Evolutionary conservation across 805 yeast genomes (phyloP), one percentile per base, ranked within the genome.

Genomic region (Metschnikowia gelsemii): DNA sequence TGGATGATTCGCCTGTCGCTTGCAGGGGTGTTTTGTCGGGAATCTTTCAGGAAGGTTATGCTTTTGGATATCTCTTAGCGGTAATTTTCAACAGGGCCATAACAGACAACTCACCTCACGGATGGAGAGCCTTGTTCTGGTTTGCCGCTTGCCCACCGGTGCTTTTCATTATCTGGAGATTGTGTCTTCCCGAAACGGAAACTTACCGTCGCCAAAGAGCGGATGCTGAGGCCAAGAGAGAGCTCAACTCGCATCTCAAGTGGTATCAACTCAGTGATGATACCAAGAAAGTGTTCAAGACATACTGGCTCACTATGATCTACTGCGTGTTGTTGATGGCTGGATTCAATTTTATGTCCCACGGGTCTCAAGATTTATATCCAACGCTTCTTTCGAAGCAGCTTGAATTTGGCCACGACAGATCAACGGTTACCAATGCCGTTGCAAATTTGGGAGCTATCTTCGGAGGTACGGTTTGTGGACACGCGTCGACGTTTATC

Each of bases 11-110:
- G 37, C 88, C 87, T 1, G 58, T 59, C 2, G 66, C 63, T 18
- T 78, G 83, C 22, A 68, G 78, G 61, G 83, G 85, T 37, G 69
- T 81, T 43, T 61, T 82, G 35, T 75, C 82, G 24, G 87, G 87
- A 35, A 59, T 84, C 31, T 77, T 87, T 57, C 95, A 87, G 63
- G 84, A 86, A 59, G 95, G 95, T 45, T 87, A 82, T 52, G 81
- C 85, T 1, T 72, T 82, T 34, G 89, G 88, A 17, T 82, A 81
- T 52, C 62, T 82, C 20, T 56, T 82, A 44, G 87, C 80, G 4
- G 85, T 80, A 38, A 68, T 80, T 18, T 82, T 81, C 64, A 76
- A 76, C 46, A 69, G 88, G 56, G 84, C 84, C 30, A 74, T 82
- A 30, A 49, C 52, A 9, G 47, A 45, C 49, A 75, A 72, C 45